A percentile compares a stretch with the other conserved stretches of the same genome.
Evolutionary conservation across 331 rosid species (phyloP).

Genomic region (Quercus tomentella): DNA sequence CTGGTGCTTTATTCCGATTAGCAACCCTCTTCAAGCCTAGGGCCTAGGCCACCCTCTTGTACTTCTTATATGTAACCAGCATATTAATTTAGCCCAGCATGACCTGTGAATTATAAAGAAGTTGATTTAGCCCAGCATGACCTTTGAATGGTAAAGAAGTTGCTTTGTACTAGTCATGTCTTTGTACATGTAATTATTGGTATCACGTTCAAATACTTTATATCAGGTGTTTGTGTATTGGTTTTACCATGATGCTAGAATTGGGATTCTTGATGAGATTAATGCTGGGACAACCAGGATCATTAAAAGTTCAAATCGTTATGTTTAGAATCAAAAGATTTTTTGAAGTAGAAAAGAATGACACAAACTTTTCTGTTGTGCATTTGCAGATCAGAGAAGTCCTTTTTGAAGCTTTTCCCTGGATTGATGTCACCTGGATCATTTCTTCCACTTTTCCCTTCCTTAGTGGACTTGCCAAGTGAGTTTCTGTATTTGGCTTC

Average conservation of each 20-base stretch:
- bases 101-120: neutral
- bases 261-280: neutral
- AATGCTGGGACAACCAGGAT: neutral
- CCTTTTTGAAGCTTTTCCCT: conserved; percentile 62
- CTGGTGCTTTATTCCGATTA: no score
- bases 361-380: neutral
- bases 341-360: neutral
- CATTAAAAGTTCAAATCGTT: neutral
- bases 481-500: conserved; percentile 27
- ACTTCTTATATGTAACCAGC: neutral
- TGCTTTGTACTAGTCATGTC: neutral
- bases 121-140: neutral
- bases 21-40: no score
- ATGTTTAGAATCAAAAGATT: neutral
- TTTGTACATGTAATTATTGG: neutral
- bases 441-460: conserved; percentile 81
- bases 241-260: neutral
- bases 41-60: neutral
- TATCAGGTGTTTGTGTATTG: neutral
- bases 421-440: conserved; percentile 88
- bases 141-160: neutral
- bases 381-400: conserved; percentile 67
- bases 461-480: conserved; percentile 86
- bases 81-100: neutral
- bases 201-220: neutral